These are phyloP conservation scores for Trichomonascaceae sp. DNA, from an alignment of 1,139 yeast genomes.

Conservation along the genomic window DNA sequence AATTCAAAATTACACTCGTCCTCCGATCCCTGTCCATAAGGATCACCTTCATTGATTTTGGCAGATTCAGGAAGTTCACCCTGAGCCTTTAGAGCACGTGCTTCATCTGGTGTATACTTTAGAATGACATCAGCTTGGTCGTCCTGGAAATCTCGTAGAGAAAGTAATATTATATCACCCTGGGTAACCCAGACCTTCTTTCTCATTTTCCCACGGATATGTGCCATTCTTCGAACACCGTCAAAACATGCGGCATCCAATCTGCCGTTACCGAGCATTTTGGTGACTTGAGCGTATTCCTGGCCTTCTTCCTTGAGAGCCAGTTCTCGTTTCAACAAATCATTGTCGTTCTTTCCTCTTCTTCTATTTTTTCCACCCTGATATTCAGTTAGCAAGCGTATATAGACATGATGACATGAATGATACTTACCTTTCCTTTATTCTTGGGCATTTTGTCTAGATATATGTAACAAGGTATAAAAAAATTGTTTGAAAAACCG, in stretches of 20 bases:
- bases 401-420: neutral
- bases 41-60: conserved; percentile 95
- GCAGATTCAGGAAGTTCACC: conserved; percentile 96
- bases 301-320: conserved; percentile 92
- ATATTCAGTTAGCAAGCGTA: neutral
- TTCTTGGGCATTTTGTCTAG: conserved; percentile 45
- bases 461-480: neutral
- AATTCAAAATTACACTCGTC: conserved; percentile 98
- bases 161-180: conserved; percentile 94
- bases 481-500: neutral
- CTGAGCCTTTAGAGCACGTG: conserved; percentile 88
- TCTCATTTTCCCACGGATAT: conserved; percentile 97
- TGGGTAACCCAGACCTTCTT: conserved; percentile 99
- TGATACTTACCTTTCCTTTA: conserved; percentile 42
- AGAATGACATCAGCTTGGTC: conserved; percentile 97
- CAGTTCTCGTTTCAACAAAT: conserved; percentile 89
- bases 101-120: conserved; percentile 96
- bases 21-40: conserved; percentile 93
- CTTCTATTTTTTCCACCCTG: conserved; percentile 70
- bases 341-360: conserved; percentile 97
- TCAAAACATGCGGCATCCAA: conserved; percentile 94
- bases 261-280: conserved; percentile 98
- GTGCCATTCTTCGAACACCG: conserved; percentile 89
- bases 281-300: conserved; percentile 96
- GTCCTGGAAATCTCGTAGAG: conserved; percentile 97